Percentiles rank a stretch among this genome's conserved stretches.
phyloP scores from a whole-genome alignment of 2,329 filamentous ascomycete species.

The Diaporthe sp. region DNA sequence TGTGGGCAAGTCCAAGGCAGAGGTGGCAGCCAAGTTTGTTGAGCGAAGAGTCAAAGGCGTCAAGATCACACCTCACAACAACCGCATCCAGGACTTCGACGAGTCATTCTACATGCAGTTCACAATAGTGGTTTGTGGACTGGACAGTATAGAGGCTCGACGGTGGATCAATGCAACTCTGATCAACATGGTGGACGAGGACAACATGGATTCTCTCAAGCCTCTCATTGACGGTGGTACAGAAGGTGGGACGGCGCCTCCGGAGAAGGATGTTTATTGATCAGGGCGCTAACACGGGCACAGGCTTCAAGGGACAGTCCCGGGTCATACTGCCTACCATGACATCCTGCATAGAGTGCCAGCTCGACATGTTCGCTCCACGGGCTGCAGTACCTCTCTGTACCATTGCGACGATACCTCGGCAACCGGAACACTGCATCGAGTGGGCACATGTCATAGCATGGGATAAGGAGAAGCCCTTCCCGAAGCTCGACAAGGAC shows the following conservation, averaged over 20 bases:
- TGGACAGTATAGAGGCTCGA: conserved; percentile 98
- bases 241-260: conserved; percentile 70
- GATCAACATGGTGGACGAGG: conserved; percentile 88
- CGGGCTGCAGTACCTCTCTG: conserved; percentile 96
- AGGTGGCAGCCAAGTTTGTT: conserved; percentile 92
- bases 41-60: conserved; percentile 91
- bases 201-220: conserved; percentile 88
- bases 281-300: conserved; percentile 27
- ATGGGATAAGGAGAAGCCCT: conserved; percentile 90
- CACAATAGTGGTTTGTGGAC: conserved; percentile 90
- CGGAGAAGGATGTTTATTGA: not conserved
- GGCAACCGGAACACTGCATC: conserved; percentile 97
- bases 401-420: conserved; percentile 94
- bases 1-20: conserved; percentile 94
- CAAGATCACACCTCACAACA: conserved; percentile 93
- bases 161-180: conserved; percentile 98
- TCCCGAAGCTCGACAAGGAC: conserved; percentile 91
- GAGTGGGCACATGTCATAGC: conserved; percentile 99
- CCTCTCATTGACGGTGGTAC: conserved; percentile 97
- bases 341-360: conserved; percentile 97
- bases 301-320: conserved; percentile 95
- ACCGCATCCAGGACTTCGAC: conserved; percentile 96
- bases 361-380: conserved; percentile 98
- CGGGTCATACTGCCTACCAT: conserved; percentile 92
- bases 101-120: conserved; percentile 98